Evolutionary conservation across 371 early-diverging fungal genomes (phyloP), one percentile per base, ranked within the genome.

Genomic region (Rhizopus stolonifer): DNA sequence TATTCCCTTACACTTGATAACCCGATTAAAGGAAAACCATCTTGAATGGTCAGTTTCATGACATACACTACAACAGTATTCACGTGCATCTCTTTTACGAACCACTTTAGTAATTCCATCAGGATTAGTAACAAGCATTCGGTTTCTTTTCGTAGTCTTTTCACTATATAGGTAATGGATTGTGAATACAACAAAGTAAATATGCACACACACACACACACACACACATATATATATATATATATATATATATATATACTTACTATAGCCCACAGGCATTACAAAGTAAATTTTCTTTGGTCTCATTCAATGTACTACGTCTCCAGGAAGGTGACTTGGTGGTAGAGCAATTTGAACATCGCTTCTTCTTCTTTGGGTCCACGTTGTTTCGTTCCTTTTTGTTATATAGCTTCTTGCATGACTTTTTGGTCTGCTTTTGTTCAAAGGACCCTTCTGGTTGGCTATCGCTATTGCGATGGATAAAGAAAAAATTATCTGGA

Each of bases 261-360:
- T 80, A 89, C 76, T 97, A 98, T 40, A 99, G 74, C 1, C 98
- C 98, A 64, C 98, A 98, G 3, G 98, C 96, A 69, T 97, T 98
- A 78, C 98, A 98, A 10, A 96, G 72, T 1, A 86, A 70, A 4
- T 49, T 33, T 29, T 88, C 83, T 24, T 48, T 61, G 2, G 52
- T 33, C 9, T 18, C 15, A 23, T 85, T 87, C 39, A 85, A 67
- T 15, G 80, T 78, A 25, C 89, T 87, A 40, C 97, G 79, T 32
- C 99, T 82, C 99, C 99, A 99, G 2, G 96, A 84, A 0, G 98
- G 96, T 1, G 99, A 95, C 8, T 80, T 82, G 2, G 88, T 89
- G 4, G 91, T 85, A 5, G 81, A 79, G 61, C 99, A 99, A 76
- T 99, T 95, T 36, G 70, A 64, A 64, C 96, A 96, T 46, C 58